Conservation (phyloP, 495 filamentous ascomycete species). For the Penicillium ucsense region DNA sequence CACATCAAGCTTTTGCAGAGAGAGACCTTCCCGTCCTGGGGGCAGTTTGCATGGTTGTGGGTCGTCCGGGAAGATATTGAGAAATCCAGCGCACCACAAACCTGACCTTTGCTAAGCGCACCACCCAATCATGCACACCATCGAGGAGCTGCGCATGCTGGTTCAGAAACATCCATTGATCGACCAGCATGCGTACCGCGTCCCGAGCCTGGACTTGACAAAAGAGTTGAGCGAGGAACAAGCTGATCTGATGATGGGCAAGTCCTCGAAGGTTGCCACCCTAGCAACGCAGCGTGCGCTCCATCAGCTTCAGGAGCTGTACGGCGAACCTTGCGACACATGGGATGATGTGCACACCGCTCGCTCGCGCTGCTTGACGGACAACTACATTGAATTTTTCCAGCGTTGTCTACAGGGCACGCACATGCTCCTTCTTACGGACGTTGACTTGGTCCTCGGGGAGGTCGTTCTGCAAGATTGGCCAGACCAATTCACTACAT, state of each 20-base stretch:
- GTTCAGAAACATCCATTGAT: slow-evolving; percentile 68
- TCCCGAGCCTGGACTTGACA: slow-evolving; percentile 39
- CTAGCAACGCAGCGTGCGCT: slow-evolving; percentile 63
- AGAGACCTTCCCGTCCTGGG: no score
- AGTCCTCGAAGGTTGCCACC: slow-evolving; percentile 51
- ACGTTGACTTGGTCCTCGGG: slow-evolving; percentile 49
- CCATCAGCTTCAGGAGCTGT: slow-evolving; percentile 54
- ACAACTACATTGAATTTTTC: slow-evolving; percentile 49
- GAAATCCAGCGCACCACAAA: no score
- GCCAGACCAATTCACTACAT: slow-evolving; percentile 59
- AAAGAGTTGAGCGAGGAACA: slow-evolving; percentile 30
- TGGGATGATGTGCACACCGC: slow-evolving; percentile 56
- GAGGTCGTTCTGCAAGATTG: slow-evolving; percentile 53
- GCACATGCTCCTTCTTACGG: slow-evolving; percentile 71
- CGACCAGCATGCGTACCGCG: slow-evolving; percentile 82
- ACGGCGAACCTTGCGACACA: slow-evolving; percentile 42
- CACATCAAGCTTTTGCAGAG: no score
- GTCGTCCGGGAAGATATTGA: no score
- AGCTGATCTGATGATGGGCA: slow-evolving; percentile 55
- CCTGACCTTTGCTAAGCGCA: no score
- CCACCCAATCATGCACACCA: slow-evolving; percentile 17
- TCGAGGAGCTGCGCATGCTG: slow-evolving; percentile 31
- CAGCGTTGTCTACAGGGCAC: slow-evolving; percentile 61
- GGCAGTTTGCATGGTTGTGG: no score
- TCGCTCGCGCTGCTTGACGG: slow-evolving; percentile 43